Evolutionary conservation across 2,329 filamentous ascomycete genomes (phyloP), one percentile per base, ranked within the genome.

Genomic region (Dothistroma septosporum): DNA sequence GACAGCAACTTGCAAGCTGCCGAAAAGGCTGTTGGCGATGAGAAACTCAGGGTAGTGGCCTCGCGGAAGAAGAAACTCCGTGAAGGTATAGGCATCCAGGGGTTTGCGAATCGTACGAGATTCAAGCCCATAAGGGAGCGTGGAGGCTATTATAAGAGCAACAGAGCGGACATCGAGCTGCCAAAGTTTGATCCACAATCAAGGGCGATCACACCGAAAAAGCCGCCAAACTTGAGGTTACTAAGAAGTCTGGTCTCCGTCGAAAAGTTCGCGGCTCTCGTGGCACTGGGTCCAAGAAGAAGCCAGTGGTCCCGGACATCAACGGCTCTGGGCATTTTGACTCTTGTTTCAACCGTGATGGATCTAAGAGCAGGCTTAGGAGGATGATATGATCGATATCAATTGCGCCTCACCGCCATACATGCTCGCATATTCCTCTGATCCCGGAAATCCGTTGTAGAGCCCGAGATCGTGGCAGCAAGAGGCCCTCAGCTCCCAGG

Each of bases 271-370:
- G 79, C 0, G 93, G 89, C 72, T 79, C 81, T 1, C 93, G 94
- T 70, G 61, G 71, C 8, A 60, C 70, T 24, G 70, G 72, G 8
- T 67, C 74, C 28, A 75, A 78, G 5, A 68, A 74, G 24, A 75
- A 77, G 2, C 69, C 76, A 0, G 78, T 88, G 10, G 73, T 94
- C 16, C 81, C 85, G 22, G 84, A 86, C 9, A 76, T 92, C 32
- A 95, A 95, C 72, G 91, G 91, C 0, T 84, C 85, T 0, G 91
- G 91, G 91, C 1, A 95, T 95, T 74, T 91, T 89, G 1, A 94
- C 91, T 0, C 78, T 95, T 10, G 80, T 93, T 60, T 86, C 84
- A 53, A 76, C 93, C 4, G 81, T 93, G 2, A 85, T 87, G n/a
- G 85, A 83, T 0, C 79, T 81, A 14, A 35, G 55, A 4, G 32